These are phyloP conservation scores for Alternaria sp. DNA, from an alignment of 2,329 filamentous ascomycete genomes.

Conservation along the genomic window DNA sequence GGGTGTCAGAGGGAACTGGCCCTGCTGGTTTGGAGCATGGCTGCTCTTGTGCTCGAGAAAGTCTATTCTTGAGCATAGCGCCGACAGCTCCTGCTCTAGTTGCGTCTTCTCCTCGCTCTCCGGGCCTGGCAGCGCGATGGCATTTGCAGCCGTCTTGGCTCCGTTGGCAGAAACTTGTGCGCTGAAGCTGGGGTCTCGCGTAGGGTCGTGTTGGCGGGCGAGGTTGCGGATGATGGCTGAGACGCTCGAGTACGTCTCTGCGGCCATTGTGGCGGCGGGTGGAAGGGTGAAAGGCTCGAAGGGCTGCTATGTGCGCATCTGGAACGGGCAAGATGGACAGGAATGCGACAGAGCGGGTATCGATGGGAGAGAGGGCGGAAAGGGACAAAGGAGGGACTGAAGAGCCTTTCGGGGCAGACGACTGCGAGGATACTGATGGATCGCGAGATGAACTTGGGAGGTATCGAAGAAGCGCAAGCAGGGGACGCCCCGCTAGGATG, in stretches of 20 bases:
- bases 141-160: conserved; percentile 52
- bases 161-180: conserved; percentile 52
- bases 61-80: conserved; percentile 79
- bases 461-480: conserved; percentile 8
- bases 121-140: conserved; percentile 78
- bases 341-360: conserved; percentile 22
- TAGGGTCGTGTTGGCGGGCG: conserved; percentile 57
- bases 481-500: conserved; percentile 13
- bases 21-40: conserved; percentile 63
- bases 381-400: conserved; percentile 6
- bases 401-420: conserved; percentile 4
- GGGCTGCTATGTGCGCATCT: conserved; percentile 48
- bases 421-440: conserved; percentile 1
- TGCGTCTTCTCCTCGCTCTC: conserved; percentile 77
- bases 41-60: conserved; percentile 83
- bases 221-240: conserved; percentile 58
- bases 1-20: conserved; percentile 77
- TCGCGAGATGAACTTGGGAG: conserved; percentile 10
- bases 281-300: conserved; percentile 29
- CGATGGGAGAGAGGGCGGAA: conserved; percentile 2
- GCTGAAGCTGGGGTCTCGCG: conserved; percentile 54
- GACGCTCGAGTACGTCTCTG: conserved; percentile 49
- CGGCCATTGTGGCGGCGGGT: conserved; percentile 41
- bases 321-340: conserved; percentile 24
- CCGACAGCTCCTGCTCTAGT: conserved; percentile 83